Evolutionary conservation across 306 rosid genomes (phyloP).

Genomic region (Casuarina equisetifolia): DNA sequence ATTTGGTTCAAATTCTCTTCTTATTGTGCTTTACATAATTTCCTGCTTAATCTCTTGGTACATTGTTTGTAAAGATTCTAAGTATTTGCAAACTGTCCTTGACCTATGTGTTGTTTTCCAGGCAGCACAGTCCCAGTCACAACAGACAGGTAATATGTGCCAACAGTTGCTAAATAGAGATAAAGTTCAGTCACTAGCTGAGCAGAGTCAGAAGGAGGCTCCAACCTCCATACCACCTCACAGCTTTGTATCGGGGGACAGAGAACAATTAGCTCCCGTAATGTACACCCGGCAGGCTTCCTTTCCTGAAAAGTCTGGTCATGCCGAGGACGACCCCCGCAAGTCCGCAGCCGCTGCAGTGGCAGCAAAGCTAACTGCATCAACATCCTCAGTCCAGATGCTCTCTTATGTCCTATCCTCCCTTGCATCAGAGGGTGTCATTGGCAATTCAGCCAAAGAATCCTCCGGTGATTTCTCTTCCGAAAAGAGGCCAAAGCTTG

Average conservation of each 20-base stretch:
- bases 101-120: conserved; percentile 33
- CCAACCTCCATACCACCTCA: conserved; percentile 58
- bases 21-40: background rate
- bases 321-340: conserved; percentile 68
- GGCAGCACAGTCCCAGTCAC: conserved; percentile 86
- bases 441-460: conserved; percentile 59
- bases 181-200: conserved; percentile 47
- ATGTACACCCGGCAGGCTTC: conserved; percentile 59
- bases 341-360: conserved; percentile 99
- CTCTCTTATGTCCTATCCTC: conserved; percentile 92
- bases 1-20: background rate
- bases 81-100: conserved; percentile 19
- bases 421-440: conserved; percentile 92
- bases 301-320: conserved; percentile 59
- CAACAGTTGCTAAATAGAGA: conserved; percentile 50
- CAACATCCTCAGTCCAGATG: conserved; percentile 93
- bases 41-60: conserved; percentile 7
- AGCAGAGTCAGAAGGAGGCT: conserved; percentile 64
- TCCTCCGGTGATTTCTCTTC: conserved; percentile 61
- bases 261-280: conserved; percentile 80
- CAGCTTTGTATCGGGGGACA: conserved; percentile 48
- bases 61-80: background rate
- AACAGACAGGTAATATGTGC: conserved; percentile 50
- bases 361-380: conserved; percentile 94
- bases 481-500: conserved; percentile 78